phyloP scores from a whole-genome alignment of 305 asterid genomes.

The Solanum chacoense region DNA sequence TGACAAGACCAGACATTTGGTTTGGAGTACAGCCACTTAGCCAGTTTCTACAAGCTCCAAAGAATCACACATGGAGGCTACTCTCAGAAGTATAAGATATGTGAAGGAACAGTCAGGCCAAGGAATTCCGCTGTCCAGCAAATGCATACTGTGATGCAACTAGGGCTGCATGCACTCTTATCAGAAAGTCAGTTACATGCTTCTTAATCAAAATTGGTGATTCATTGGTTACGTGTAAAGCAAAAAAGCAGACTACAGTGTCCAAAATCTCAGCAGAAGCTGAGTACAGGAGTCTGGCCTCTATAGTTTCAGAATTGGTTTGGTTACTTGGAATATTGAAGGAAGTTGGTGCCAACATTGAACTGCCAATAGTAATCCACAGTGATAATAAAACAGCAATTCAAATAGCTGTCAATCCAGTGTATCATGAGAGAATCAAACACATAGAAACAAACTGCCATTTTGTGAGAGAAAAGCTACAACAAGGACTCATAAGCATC shows the following conservation, averaged over 20 bases:
- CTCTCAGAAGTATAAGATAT: neutral
- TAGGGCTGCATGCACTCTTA: neutral
- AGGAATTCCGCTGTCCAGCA: too few species aligned
- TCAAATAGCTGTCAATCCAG: too few species aligned
- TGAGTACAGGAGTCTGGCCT: neutral
- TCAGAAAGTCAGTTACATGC: too few species aligned
- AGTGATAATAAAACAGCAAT: neutral
- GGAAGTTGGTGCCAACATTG: neutral
- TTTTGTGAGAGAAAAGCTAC: too few species aligned
- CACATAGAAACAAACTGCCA: too few species aligned
- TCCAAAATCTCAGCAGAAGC: neutral
- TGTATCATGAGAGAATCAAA: too few species aligned
- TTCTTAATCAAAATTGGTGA: too few species aligned
- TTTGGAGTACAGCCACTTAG: neutral
- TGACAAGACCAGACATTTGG: neutral
- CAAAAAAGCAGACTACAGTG: neutral
- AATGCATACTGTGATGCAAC: too few species aligned
- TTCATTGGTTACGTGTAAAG: neutral
- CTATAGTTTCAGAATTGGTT: neutral
- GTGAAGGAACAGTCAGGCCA: neutral
- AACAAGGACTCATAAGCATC: too few species aligned
- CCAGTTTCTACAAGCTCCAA: neutral
- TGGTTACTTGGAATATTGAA: neutral
- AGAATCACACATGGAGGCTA: neutral
- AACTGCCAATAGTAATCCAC: neutral